Evolutionary conservation across 192 early-diverging fungal species (phyloP), one percentile per base, ranked within the genome.

Genomic region (Coemansia sp.): DNA sequence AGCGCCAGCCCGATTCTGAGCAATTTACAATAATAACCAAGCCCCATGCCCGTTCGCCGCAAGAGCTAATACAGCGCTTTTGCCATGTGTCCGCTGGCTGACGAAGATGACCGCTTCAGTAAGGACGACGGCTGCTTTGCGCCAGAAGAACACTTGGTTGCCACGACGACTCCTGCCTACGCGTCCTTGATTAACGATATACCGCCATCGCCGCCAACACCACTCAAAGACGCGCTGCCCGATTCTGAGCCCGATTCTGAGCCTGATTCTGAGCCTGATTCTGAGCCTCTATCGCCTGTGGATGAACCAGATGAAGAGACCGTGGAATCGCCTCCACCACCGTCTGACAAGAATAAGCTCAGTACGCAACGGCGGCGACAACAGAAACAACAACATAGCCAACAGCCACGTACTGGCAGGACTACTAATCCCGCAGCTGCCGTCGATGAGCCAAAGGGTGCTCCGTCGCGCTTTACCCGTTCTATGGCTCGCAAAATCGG

Each of bases 401-500:
- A 32, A 46, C 32, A 59, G 25, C 61, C 22, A 19, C 59, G 39
- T 5, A 35, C 7, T 35, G 32, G 15, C 51, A 53, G 29, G 12
- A 15, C 29, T 15, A 17, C 27, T 1, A 32, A 27, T 29, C 14
- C 10, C 27, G 4, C 51, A 31, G 51, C 7, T 14, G 5, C 51
- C 4, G 29, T 31, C 22, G 27, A 14, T 6, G 29, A 31, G 14
- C 51, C 27, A 6, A 6, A 62, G 61, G 63, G 67, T n/a, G 64
- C 58, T 27, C 65, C 77, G 6, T 29, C 14, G 39, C 68, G 77
- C 27, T 74, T 80, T 65, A 80, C 77, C 27, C 63, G 77, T 41
- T 80, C 77, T n/a, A 74, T 80, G 77, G 77, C 77, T 27, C 69
- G 68, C 22, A 64, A 64, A 42, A 42, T 63, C 4, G 77, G 77